Percentiles rank a stretch among this genome's conserved stretches.
Conservation (phyloP, 805 yeast species). For the Sugiyamaella smithiae region DNA sequence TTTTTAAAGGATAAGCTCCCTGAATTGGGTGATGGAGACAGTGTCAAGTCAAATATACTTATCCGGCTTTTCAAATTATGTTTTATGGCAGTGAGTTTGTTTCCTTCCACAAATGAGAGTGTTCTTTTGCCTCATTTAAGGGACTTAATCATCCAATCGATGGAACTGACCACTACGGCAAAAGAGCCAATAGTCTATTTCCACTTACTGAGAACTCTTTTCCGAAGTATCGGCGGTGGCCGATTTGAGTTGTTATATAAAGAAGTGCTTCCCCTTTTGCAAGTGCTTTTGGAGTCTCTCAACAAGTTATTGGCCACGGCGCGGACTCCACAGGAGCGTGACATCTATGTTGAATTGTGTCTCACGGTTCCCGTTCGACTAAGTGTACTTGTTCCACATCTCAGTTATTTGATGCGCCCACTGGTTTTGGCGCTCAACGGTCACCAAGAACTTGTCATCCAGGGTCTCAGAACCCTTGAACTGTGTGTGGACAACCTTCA, state of each 20-base stretch:
- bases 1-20: constrained; percentile 71
- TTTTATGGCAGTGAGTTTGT: constrained; percentile 92
- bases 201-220: constrained; percentile 79
- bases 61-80: constrained; percentile 86
- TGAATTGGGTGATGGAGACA: constrained; percentile 77
- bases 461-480: constrained; percentile 92
- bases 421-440: constrained; percentile 88
- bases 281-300: constrained; percentile 78
- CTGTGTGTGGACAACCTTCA: constrained; percentile 94
- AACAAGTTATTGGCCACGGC: constrained; percentile 82
- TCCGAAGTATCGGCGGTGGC: constrained; percentile 96
- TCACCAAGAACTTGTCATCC: constrained; percentile 85
- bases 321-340: constrained; percentile 84
- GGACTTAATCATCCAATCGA: constrained; percentile 73
- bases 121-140: constrained; percentile 87
- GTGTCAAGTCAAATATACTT: constrained; percentile 72
- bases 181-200: constrained; percentile 90
- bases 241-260: constrained; percentile 90
- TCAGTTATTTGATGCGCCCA: constrained; percentile 86
- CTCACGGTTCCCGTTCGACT: constrained; percentile 93
- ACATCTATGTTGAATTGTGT: constrained; percentile 91
- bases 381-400: constrained; percentile 89
- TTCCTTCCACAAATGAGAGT: constrained; percentile 79
- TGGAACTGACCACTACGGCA: constrained; percentile 76
- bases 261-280: constrained; percentile 87